Evolutionary conservation across 2,329 filamentous ascomycete species (phyloP), one percentile per base, ranked within the genome.

Genomic region (Niveomyces coronatus): DNA sequence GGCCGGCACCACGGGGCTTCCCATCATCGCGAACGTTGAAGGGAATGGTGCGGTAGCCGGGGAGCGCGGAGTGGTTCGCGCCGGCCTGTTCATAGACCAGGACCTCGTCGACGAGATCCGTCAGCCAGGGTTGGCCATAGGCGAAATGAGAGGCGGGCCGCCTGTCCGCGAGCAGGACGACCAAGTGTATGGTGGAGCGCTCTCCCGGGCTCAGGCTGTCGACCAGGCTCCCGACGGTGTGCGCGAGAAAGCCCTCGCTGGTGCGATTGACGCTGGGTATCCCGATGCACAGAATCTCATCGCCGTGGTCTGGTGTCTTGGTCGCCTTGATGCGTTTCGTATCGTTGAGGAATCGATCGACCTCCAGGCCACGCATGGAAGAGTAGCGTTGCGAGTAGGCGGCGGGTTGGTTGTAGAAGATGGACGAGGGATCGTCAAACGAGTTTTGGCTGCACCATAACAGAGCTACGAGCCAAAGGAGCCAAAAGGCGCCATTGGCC

Each of bases 221-320:
- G 17, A 54, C 46, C 14, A 62, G 51, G 11, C 51, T 56, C 5
- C 49, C 54, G 15, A 60, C 41, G 7, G 56, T 50, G 28, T 50
- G 47, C 3, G 46, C 42, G 5, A 60, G 45, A 27, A 56, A 57
- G 2, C 49, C 51, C 8, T 52, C 46, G 18, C 45, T 44, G 10
- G 50, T 54, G 14, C 56, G 53, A 42, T 55, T 57, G 24, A 60
- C 45, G 44, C 51, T 57, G 10, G 56, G 56, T n/a, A 60, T 56
- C 24, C 56, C 57, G 31, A 60, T 45, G 39, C 56, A 60, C 4
- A 59, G 36, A 13, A 49, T 36, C 33, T 38, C 27, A 11, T 39
- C 36, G 28, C 19, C 23, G 20, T 33, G 34, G 30, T 33, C 27
- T 20, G 20, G 19, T 11, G 28, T 17, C 9, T 43, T 28, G 28